A percentile compares a stretch with the other conserved stretches of the same genome.
phyloP scores from a whole-genome alignment of 345 rosid genomes.

The Triadica sebifera region DNA sequence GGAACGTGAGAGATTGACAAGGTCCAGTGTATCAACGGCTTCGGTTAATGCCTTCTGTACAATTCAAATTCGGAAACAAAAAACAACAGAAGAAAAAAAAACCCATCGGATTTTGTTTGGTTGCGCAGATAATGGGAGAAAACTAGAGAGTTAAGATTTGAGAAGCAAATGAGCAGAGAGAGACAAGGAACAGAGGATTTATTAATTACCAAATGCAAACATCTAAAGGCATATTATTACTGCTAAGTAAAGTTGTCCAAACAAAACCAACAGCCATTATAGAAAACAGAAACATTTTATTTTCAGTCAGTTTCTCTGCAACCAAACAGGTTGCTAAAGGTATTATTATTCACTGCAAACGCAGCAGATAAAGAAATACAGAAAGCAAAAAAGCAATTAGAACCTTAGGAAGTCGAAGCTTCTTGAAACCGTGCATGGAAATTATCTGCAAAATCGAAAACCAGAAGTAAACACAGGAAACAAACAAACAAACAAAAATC shows the following conservation, averaged over 20 bases:
- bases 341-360: neutral
- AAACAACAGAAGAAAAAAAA: neutral
- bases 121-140: neutral
- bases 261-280: too few species aligned
- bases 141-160: neutral
- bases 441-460: too few species aligned
- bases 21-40: constrained; percentile 34
- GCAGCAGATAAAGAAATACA: too few species aligned
- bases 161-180: neutral
- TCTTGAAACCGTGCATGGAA: constrained; percentile 48
- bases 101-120: constrained; percentile 6
- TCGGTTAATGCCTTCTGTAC: constrained; percentile 34
- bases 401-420: constrained; percentile 13
- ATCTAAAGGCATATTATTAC: neutral
- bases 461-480: neutral
- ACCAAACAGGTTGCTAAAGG: constrained; percentile 5
- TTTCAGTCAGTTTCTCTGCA: constrained; percentile 8
- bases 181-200: neutral
- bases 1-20: constrained; percentile 52
- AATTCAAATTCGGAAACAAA: neutral
- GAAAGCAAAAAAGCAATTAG: neutral
- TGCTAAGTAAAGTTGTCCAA: too few species aligned
- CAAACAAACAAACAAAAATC: neutral
- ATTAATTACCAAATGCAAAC: neutral
- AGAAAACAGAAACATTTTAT: neutral